Conservation (phyloP, 768 basidiomycete species). For the Arthromyces matolae region DNA sequence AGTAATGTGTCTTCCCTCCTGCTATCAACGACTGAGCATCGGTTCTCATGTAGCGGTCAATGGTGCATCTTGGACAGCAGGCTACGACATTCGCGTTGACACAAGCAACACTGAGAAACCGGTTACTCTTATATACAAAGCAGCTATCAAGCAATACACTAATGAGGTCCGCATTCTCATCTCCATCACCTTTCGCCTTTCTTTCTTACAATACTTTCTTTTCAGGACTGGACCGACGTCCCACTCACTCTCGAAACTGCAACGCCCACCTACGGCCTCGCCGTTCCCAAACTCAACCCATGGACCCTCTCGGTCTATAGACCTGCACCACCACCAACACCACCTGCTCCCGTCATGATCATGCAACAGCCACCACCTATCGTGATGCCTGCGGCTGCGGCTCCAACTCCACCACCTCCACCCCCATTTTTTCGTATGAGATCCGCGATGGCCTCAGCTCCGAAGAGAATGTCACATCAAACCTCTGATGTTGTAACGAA, state of each 20-base stretch:
- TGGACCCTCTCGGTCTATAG: slow-evolving; percentile 30
- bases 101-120: slow-evolving; percentile 30
- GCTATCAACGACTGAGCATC: background rate
- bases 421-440: no score
- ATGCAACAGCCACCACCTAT: no score
- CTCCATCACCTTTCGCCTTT: background rate
- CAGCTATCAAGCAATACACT: slow-evolving; percentile 34
- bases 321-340: background rate
- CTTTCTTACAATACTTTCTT: background rate
- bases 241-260: slow-evolving; percentile 41
- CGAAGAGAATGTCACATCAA: no score
- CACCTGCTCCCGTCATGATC: background rate
- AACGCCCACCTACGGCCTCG: slow-evolving; percentile 37
- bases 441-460: no score
- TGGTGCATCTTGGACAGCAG: slow-evolving; percentile 26
- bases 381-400: background rate
- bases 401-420: background rate
- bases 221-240: slow-evolving; percentile 40
- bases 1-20: slow-evolving; percentile 4
- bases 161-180: slow-evolving; percentile 31
- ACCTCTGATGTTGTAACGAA: no score
- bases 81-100: slow-evolving; percentile 37
- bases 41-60: background rate
- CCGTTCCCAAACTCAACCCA: slow-evolving; percentile 31
- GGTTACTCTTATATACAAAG: slow-evolving; percentile 36